Evolutionary conservation across 345 rosid species (phyloP), one percentile per base, ranked within the genome.

Genomic region (Cochlearia excelsa): DNA sequence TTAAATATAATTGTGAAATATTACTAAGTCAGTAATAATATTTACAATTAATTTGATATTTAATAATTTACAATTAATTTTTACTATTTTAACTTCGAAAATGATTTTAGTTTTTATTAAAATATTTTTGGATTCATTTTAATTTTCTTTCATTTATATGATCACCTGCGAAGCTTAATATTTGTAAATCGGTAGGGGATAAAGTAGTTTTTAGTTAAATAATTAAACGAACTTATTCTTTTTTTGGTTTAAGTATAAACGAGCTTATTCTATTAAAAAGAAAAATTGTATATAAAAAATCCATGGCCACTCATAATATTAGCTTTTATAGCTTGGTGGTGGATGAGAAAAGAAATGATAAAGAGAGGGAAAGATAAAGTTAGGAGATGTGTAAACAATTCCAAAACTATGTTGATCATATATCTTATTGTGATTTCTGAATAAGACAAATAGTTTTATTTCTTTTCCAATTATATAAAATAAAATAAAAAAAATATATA

Each of bases 291-390:
- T 5, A 38, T 9, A 53, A 7, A 46, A 34, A 34, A 34, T 33
- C 33, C 45, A 23, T 28, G 37, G 44, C 56, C 56, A 40, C 43
- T 48, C 50, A 40, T 48, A 4, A 26, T 39, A 56, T 23, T 2
- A 56, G 50, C 63, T 56, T 66, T 65, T 26, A 7, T 26, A 7
- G 55, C 40, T 9, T 6, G 37, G 37, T 27, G 11, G 63, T 66
- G 70, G 70, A 40, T 5, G n/a, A 57, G 42, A 30, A 57, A 41
- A 49, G 63, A 16, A 41, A 31, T 48, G 44, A 57, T 57, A 48
- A 57, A 49, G 41, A 3, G 28, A 40, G 5, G 37, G 40, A n/a
- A 23, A 51, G 51, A 30, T 56, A 56, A 47, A 56, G 63, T 39
- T 39, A 26, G 23, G 23, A 16, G 23, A 16, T 16, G 23, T 16